Conservation (phyloP, 352 stramenopile genomes). For the Globisporangium lucens region DNA sequence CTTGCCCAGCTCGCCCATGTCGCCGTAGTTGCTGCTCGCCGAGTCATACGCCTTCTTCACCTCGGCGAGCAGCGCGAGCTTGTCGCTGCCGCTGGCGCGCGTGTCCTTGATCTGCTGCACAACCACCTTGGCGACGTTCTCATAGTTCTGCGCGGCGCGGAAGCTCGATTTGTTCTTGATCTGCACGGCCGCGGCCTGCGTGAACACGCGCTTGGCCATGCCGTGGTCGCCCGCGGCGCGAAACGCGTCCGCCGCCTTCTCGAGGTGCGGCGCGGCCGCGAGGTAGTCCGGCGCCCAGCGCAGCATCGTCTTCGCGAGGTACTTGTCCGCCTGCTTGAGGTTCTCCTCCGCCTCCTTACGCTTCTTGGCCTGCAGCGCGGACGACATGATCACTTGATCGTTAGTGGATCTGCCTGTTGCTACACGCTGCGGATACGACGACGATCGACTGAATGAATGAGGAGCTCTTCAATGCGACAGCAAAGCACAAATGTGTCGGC, state of each 20-base stretch:
- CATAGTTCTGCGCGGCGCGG: conserved; percentile 66
- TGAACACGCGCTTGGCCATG: conserved; percentile 52
- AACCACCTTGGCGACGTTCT: conserved; percentile 71
- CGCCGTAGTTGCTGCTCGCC: conserved; percentile 61
- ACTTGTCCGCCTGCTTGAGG: conserved; percentile 58
- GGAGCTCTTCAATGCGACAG: neutral
- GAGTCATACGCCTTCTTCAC: conserved; percentile 58
- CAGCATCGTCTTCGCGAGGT: conserved; percentile 60
- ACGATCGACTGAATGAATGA: neutral
- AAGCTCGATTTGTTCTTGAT: conserved; percentile 74
- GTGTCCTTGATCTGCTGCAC: conserved; percentile 69
- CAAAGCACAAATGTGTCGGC: neutral
- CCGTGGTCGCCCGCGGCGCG: conserved; percentile 64
- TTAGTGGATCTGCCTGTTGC: neutral
- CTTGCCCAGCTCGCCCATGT: conserved; percentile 84
- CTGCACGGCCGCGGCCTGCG: conserved; percentile 56
- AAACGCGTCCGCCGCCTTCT: conserved; percentile 73
- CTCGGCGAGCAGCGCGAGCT: conserved; percentile 36
- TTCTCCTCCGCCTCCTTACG: conserved; percentile 45
- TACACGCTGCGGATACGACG: neutral
- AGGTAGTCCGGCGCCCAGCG: conserved; percentile 70
- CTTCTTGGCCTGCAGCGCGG: conserved; percentile 45
- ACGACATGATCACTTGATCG: conserved; percentile 1
- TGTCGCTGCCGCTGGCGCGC: conserved; percentile 25
- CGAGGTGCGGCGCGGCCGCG: conserved; percentile 56